These are phyloP conservation scores for Ogataea salicorniae DNA, from an alignment of 805 yeast genomes.

Conservation along the genomic window DNA sequence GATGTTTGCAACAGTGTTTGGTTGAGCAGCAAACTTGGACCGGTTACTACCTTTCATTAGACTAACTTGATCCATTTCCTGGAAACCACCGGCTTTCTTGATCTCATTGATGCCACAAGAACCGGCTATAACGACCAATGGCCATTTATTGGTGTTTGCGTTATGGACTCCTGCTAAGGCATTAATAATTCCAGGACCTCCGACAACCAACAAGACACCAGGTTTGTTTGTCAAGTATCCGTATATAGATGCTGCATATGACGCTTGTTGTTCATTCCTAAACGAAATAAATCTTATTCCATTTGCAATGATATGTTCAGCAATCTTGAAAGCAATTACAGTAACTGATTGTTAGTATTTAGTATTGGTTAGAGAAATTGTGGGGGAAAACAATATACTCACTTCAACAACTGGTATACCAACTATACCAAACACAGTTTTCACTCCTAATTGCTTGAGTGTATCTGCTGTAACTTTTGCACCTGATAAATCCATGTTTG, in stretches of 20 bases:
- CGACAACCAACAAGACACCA: constrained; percentile 64
- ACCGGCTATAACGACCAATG: constrained; percentile 62
- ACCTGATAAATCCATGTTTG: constrained; percentile 24
- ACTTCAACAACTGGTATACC: constrained; percentile 72
- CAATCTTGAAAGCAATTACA: constrained; percentile 29
- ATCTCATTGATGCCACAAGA: constrained; percentile 44
- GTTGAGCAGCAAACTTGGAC: constrained; percentile 44
- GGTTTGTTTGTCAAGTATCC: constrained; percentile 63
- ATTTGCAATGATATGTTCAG: constrained; percentile 49
- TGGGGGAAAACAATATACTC: constrained; percentile 6
- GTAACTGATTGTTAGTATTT: not conserved
- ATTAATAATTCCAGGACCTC: constrained; percentile 72
- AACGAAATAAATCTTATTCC: constrained; percentile 57
- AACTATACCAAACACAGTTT: constrained; percentile 61
- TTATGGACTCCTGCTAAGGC: constrained; percentile 64
- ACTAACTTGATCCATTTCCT: constrained; percentile 62
- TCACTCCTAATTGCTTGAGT: constrained; percentile 45
- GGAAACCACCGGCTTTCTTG: constrained; percentile 57
- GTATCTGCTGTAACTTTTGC: constrained; percentile 44
- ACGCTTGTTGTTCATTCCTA: constrained; percentile 70
- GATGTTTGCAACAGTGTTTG: constrained; percentile 26
- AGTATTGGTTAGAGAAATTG: not conserved
- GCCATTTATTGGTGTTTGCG: constrained; percentile 58
- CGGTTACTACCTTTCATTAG: constrained; percentile 31
- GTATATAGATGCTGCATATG: constrained; percentile 69